These are phyloP conservation scores for Fusarium sublunatum DNA, from an alignment of 2,329 filamentous ascomycete species.

Conservation along the genomic window DNA sequence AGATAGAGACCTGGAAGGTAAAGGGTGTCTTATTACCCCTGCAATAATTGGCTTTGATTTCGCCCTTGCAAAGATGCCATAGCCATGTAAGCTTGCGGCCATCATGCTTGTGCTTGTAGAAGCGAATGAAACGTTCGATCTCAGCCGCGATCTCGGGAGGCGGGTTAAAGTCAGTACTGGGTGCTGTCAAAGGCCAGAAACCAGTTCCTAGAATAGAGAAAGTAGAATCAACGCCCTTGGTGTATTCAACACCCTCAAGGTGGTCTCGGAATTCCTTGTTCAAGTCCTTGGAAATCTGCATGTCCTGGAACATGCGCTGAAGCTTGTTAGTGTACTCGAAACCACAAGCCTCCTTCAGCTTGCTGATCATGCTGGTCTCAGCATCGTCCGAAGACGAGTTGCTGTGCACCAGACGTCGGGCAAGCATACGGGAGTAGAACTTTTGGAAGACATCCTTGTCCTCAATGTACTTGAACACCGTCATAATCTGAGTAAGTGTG, in stretches of 20 bases:
- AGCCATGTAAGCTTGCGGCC: conserved; percentile 97
- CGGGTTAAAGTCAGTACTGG: conserved; percentile 88
- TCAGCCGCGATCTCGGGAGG: conserved; percentile 87
- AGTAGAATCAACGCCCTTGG: conserved; percentile 81
- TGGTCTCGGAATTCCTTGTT: conserved; percentile 90
- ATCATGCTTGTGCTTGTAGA: conserved; percentile 96
- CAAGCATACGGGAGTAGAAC: conserved; percentile 97
- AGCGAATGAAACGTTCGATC: conserved; percentile 87
- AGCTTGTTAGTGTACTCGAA: conserved; percentile 99
- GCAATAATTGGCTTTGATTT: conserved; percentile 93
- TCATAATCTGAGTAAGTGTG: conserved; percentile 93
- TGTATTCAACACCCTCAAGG: conserved; percentile 64
- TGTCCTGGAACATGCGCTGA: conserved; percentile 99
- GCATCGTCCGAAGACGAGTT: conserved; percentile 97
- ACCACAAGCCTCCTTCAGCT: conserved; percentile 97
- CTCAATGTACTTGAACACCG: conserved; percentile 99
- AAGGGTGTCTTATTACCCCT: conserved; percentile 90
- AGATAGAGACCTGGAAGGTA: conserved; percentile 97
- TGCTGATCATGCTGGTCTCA: conserved; percentile 99
- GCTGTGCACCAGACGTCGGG: conserved; percentile 92
- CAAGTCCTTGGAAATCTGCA: conserved; percentile 98
- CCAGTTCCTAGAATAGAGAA: conserved; percentile 96
- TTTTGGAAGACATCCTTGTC: conserved; percentile 99
- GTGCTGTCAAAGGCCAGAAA: conserved; percentile 93
- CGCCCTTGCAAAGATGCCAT: conserved; percentile 98